phyloP scores from a whole-genome alignment of 805 yeast species.

The Limtongozyma cylindracea region DNA sequence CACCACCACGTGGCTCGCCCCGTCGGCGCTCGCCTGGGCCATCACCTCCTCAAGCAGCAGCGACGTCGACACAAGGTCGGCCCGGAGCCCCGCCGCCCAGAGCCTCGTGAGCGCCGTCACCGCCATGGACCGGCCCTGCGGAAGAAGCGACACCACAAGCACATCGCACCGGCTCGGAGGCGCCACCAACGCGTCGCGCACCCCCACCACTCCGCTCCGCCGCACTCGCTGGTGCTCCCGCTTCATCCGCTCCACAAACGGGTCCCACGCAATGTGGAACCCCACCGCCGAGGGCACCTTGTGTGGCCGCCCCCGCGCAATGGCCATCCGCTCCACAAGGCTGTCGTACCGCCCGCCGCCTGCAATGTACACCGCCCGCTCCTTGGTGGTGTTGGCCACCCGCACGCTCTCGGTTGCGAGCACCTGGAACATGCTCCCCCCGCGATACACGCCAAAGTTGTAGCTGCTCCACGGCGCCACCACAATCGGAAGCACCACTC shows the following conservation, averaged over 20 bases:
- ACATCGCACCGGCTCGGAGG: conserved; percentile 51
- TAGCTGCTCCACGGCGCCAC: conserved; percentile 71
- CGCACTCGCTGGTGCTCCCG: neutral
- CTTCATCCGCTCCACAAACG: conserved; percentile 7
- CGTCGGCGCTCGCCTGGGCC: conserved; percentile 36
- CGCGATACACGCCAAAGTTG: conserved; percentile 52
- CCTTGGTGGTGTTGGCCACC: conserved; percentile 21
- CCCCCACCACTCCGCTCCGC: too few relatives aligned
- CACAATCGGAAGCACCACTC: conserved; percentile 27
- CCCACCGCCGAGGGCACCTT: conserved; percentile 44
- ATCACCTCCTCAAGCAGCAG: conserved; percentile 47
- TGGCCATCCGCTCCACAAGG: conserved; percentile 39
- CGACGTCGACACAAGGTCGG: conserved; percentile 25
- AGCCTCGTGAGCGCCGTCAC: conserved; percentile 30
- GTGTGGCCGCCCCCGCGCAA: conserved; percentile 8
- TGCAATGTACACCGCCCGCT: conserved; percentile 29
- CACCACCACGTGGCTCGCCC: conserved; percentile 53
- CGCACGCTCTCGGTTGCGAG: too few relatives aligned
- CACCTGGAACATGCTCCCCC: conserved; percentile 78
- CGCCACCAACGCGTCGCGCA: too few relatives aligned
- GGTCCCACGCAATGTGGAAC: conserved; percentile 40
- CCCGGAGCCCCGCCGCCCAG: conserved; percentile 61
- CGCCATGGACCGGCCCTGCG: too few relatives aligned
- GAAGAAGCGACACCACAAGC: too few relatives aligned
- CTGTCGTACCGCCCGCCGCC: conserved; percentile 90